phyloP scores from a whole-genome alignment of 352 stramenopile species.

The Phytophthora pistaciae region DNA sequence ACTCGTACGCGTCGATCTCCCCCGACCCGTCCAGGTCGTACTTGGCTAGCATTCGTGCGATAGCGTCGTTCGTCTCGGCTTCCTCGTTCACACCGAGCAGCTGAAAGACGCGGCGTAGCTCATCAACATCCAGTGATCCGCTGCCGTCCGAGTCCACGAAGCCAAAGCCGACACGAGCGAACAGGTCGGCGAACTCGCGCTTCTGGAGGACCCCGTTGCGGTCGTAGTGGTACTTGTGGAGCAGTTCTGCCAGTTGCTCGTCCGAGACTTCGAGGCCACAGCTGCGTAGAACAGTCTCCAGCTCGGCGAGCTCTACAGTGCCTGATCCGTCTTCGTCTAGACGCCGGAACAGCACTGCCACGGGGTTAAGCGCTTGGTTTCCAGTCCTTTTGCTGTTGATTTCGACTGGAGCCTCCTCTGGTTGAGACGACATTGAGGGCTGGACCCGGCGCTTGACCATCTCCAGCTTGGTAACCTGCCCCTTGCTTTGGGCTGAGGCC shows the following conservation, averaged over 20 bases:
- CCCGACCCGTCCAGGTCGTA: slow-evolving; percentile 81
- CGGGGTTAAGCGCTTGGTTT: slow-evolving; percentile 18
- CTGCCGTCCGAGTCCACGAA: slow-evolving; percentile 72
- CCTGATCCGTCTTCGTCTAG: slow-evolving; percentile 63
- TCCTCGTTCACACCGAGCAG: slow-evolving; percentile 59
- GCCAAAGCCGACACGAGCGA: slow-evolving; percentile 61
- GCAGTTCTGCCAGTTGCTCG: slow-evolving; percentile 35
- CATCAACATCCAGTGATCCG: slow-evolving; percentile 53
- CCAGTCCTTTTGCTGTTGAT: background rate
- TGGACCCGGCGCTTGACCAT: slow-evolving; percentile 21
- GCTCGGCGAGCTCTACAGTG: slow-evolving; percentile 50
- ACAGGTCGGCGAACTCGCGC: slow-evolving; percentile 67
- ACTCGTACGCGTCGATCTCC: slow-evolving; percentile 78
- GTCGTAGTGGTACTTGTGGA: slow-evolving; percentile 70
- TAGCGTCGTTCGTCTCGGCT: slow-evolving; percentile 44
- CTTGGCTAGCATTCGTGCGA: slow-evolving; percentile 52
- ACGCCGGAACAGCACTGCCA: slow-evolving; percentile 52
- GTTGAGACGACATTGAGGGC: slow-evolving; percentile 3
- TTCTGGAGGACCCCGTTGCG: slow-evolving; percentile 48
- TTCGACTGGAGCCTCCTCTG: slow-evolving; percentile 2
- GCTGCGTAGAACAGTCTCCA: slow-evolving; percentile 39
- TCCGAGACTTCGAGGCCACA: slow-evolving; percentile 52
- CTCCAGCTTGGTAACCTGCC: slow-evolving; percentile 26
- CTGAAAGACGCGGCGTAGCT: slow-evolving; percentile 62
- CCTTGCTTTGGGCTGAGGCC: slow-evolving; percentile 1